Base-by-base conservation (phyloP, 352 stramenopile species). In the Pythium sukuiense region DNA sequence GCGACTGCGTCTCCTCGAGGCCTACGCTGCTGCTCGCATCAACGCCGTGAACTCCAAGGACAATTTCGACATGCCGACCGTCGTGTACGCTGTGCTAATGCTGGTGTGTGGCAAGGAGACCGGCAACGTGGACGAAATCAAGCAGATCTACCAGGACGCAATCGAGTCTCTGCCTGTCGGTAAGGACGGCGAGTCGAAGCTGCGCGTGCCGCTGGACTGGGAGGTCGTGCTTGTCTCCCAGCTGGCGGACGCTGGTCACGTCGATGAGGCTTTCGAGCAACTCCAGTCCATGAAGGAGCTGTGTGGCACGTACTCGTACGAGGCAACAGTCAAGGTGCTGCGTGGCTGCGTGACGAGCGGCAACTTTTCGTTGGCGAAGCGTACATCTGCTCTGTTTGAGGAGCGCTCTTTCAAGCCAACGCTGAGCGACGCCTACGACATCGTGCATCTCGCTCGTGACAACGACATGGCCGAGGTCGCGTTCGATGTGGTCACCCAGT, bases 381-480 rank as follows among this genome's bases (percentile, higher is more conserved):
- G 39, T 29, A 64, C 79, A 41, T 26, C 86, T 7, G 55, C 66
- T 59, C 55, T 85, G 4, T 46, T 90, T 13, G 74, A 88, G 55
- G 57, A 81, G 50, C 74, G 72, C 26, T 45, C 71, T 11, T 88
- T 87, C 60, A 59, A 63, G 45, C 24, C 84, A 27, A 64, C 62
- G 16, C 53, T 90, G 14, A 41, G 43, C 20, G 77, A 88, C 63
- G 61, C 79, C 46, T 87, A 87, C 67, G 72, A 83, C 39, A 41
- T 88, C 43, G 80, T 88, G 49, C 78, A 88, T 66, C 61, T 84
- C 43, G 78, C 76, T 14, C 67, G 70, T 18, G 59, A 88, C n/a
- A 70, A 70, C 29, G 69, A 85, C 16, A 59, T 81, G 46, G 50
- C 72, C 13, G 32, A 65, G 11, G 75, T 80, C 20, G 68, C 63